phyloP scores from a whole-genome alignment of 1,284 basidiomycete genomes.

The Heliocybe sulcata region DNA sequence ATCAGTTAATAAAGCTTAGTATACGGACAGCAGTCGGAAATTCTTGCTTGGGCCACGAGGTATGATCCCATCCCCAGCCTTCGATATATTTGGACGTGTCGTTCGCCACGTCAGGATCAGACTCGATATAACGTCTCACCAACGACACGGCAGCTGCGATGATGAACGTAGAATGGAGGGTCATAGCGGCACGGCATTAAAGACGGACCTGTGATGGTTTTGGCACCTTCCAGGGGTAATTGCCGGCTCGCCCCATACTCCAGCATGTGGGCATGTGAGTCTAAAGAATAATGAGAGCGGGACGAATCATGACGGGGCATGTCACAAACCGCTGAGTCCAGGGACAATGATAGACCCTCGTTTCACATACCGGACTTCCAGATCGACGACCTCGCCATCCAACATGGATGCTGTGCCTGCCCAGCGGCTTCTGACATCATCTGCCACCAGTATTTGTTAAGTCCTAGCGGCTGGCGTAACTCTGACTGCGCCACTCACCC shows the following conservation, averaged over 20 bases:
- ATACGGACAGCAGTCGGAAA: constrained; percentile 72
- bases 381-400: constrained; percentile 7
- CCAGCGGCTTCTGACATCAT: constrained; percentile 38
- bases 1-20: constrained; percentile 1
- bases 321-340: constrained; percentile 49
- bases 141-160: constrained; percentile 53
- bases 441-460: constrained; percentile 22
- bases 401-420: constrained; percentile 7
- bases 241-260: constrained; percentile 66
- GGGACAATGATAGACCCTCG: constrained; percentile 55
- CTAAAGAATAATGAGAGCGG: constrained; percentile 27
- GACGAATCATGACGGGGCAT: constrained; percentile 3
- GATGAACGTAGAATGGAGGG: constrained; percentile 1
- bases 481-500: constrained; percentile 31
- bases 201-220: constrained; percentile 43
- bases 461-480: constrained; percentile 7
- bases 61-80: constrained; percentile 93
- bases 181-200: constrained; percentile 1
- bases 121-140: constrained; percentile 59
- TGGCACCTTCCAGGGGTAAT: constrained; percentile 60
- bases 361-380: constrained; percentile 40
- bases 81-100: constrained; percentile 62
- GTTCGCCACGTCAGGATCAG: constrained; percentile 43
- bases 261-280: constrained; percentile 78
- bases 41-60: constrained; percentile 52